Evolutionary conservation across 177 flowering plant genomes (phyloP).

Genomic region (Vitis hybrid): DNA sequence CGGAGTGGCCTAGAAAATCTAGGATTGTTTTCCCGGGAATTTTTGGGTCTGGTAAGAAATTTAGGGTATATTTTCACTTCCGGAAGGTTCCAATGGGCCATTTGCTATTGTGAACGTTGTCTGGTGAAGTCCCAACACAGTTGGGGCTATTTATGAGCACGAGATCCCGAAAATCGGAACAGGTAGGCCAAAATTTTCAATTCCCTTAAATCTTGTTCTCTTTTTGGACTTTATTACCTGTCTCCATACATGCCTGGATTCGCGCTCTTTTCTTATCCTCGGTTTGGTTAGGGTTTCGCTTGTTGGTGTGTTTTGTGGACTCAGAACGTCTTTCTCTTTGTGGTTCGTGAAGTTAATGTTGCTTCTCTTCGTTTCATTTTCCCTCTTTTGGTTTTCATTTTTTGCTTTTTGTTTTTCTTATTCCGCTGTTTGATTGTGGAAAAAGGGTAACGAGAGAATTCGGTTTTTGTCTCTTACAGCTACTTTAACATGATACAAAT

Average conservation of each 20-base stretch:
- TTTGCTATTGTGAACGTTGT: conserved; percentile 26
- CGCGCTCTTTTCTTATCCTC: not conserved
- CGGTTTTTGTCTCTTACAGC: too few relatives aligned
- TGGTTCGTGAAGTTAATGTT: too few relatives aligned
- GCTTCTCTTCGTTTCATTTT: too few relatives aligned
- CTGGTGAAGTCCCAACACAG: conserved; percentile 32
- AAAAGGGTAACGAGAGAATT: too few relatives aligned
- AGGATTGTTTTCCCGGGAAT: not conserved
- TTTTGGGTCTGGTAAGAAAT: conserved; percentile 5
- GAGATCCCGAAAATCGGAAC: conserved; percentile 41
- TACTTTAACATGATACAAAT: too few relatives aligned
- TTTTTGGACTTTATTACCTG: conserved; percentile 4
- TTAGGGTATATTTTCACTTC: not conserved
- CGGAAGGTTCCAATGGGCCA: conserved; percentile 14
- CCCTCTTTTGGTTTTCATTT: too few relatives aligned
- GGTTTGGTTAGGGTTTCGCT: conserved; percentile 6
- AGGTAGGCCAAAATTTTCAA: conserved; percentile 24
- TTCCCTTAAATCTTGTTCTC: conserved; percentile 12
- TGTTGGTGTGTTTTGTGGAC: too few relatives aligned
- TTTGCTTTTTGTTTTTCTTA: not conserved
- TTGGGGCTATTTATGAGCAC: conserved; percentile 48
- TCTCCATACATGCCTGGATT: not conserved
- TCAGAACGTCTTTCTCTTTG: too few relatives aligned
- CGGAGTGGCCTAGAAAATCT: not conserved
- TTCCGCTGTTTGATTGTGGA: not conserved